These are phyloP conservation scores for Simplicillium sp. DNA, from an alignment of 2,329 filamentous ascomycete species.

Conservation along the genomic window DNA sequence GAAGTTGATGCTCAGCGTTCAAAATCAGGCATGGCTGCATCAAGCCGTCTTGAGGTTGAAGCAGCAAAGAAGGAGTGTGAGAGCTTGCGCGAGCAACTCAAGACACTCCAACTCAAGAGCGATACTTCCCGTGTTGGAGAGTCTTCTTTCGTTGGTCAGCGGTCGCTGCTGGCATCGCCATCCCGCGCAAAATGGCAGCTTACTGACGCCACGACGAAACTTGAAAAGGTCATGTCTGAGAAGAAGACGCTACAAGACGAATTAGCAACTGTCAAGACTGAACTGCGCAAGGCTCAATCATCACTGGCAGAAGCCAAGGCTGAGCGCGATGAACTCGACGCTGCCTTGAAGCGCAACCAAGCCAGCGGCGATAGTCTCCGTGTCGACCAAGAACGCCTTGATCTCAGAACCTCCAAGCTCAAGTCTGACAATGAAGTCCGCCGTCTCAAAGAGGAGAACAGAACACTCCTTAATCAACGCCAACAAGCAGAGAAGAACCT, in stretches of 20 bases:
- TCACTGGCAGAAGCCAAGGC: conserved; percentile 49
- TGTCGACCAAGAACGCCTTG: conserved; percentile 59
- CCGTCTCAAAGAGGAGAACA: conserved; percentile 55
- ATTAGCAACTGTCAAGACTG: conserved; percentile 46
- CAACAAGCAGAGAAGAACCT: conserved; percentile 52
- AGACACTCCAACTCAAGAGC: conserved; percentile 13
- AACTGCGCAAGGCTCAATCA: conserved; percentile 49
- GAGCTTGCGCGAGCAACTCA: conserved; percentile 27
- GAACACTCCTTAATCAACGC: conserved; percentile 44
- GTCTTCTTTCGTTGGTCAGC: conserved; percentile 22
- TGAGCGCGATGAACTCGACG: conserved; percentile 58
- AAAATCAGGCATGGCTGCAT: neutral
- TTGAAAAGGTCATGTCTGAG: conserved; percentile 48
- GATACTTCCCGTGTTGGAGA: conserved; percentile 17
- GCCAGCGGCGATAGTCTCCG: conserved; percentile 50
- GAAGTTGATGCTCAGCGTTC: conserved; percentile 46
- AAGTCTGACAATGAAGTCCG: conserved; percentile 60
- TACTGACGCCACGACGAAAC: conserved; percentile 46
- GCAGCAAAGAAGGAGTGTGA: conserved; percentile 16
- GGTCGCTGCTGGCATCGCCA: conserved; percentile 28
- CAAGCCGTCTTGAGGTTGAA: conserved; percentile 14
- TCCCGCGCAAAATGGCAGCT: conserved; percentile 47
- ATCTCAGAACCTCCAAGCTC: conserved; percentile 57
- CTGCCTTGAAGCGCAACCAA: conserved; percentile 44
- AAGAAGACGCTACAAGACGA: conserved; percentile 56